Percentiles rank a stretch among this genome's conserved stretches.
Conservation (phyloP, 1,284 basidiomycete species). For the Mycena sp. region DNA sequence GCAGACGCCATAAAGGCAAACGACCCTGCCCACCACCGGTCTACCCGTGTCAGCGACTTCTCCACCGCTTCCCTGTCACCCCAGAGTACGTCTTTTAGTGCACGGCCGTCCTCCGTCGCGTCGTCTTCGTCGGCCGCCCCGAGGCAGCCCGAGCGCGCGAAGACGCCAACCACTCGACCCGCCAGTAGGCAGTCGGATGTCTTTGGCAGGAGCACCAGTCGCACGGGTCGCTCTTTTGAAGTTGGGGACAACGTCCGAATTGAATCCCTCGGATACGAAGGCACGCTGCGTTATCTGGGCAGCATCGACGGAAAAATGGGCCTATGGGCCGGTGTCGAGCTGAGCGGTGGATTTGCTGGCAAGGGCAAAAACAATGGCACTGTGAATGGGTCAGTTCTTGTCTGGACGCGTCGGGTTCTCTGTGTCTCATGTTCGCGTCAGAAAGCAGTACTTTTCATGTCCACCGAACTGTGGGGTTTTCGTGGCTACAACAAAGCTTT, state of each 20-base stretch:
- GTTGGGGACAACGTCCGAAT: conserved; percentile 87
- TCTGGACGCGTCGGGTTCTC: conserved; percentile 13
- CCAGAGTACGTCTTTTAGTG: conserved; percentile 50
- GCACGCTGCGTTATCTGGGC: conserved; percentile 81
- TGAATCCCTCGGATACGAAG: conserved; percentile 87
- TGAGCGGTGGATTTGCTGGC: conserved; percentile 87
- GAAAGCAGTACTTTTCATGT: conserved; percentile 89
- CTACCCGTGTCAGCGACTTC: conserved; percentile 48
- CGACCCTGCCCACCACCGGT: conserved; percentile 76
- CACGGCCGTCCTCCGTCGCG: conserved; percentile 58
- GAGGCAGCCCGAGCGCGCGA: conserved; percentile 49
- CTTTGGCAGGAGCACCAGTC: conserved; percentile 54
- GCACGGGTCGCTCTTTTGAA: conserved; percentile 58
- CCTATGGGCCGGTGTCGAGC: conserved; percentile 91
- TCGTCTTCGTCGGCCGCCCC: conserved; percentile 57
- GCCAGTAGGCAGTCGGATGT: conserved; percentile 72
- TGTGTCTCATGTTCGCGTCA: conserved; percentile 38
- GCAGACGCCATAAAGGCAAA: conserved; percentile 81
- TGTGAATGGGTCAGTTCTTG: conserved; percentile 80
- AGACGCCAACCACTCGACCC: conserved; percentile 68
- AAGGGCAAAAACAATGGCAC: conserved; percentile 96
- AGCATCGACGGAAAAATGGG: conserved; percentile 88
- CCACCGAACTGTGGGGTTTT: conserved; percentile 92
- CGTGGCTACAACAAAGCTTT: conserved; percentile 84
- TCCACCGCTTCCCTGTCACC: conserved; percentile 61